A percentile compares a stretch with the other conserved stretches of the same genome.
Evolutionary conservation across 1,284 basidiomycete genomes (phyloP).

Genomic region (Cystobasidium pallidum): DNA sequence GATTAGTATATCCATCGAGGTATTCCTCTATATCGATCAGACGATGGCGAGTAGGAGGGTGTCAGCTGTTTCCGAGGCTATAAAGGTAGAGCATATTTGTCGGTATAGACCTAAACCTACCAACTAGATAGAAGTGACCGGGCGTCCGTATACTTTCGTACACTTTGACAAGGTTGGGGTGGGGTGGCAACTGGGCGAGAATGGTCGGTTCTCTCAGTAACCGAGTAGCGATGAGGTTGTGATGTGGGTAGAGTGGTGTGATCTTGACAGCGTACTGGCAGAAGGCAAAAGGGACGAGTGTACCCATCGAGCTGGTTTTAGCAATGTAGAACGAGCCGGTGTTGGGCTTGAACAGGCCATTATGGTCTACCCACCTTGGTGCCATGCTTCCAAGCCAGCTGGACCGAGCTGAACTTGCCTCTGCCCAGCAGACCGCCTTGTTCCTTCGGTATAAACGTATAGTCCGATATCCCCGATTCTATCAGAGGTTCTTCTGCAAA

Average conservation of each 20-base stretch:
- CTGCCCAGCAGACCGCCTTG: constrained; percentile 55
- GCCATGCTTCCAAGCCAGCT: constrained; percentile 56
- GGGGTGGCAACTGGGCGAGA: constrained; percentile 62
- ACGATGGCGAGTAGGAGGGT: constrained; percentile 26
- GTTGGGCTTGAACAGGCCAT: neutral
- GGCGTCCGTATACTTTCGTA: constrained; percentile 62
- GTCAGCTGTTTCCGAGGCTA: constrained; percentile 17
- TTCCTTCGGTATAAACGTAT: constrained; percentile 44
- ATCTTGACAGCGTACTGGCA: constrained; percentile 62
- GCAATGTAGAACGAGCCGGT: no score
- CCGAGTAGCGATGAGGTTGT: constrained; percentile 63
- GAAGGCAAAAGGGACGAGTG: no score
- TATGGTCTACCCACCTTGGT: constrained; percentile 52
- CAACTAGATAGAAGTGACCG: constrained; percentile 65
- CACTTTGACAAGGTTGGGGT: constrained; percentile 63
- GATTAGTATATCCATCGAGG: constrained; percentile 59
- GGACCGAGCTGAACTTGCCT: constrained; percentile 61
- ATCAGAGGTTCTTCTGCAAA: constrained; percentile 38
- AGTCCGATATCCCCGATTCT: constrained; percentile 44
- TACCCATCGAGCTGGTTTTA: no score
- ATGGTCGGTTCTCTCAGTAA: constrained; percentile 63
- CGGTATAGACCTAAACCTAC: no score
- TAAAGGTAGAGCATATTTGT: no score
- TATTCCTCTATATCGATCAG: constrained; percentile 57
- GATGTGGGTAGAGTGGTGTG: constrained; percentile 64